A percentile compares a stretch with the other conserved stretches of the same genome.
Evolutionary conservation across 2,329 filamentous ascomycete species (phyloP).

Genomic region (Fusarium sp.): DNA sequence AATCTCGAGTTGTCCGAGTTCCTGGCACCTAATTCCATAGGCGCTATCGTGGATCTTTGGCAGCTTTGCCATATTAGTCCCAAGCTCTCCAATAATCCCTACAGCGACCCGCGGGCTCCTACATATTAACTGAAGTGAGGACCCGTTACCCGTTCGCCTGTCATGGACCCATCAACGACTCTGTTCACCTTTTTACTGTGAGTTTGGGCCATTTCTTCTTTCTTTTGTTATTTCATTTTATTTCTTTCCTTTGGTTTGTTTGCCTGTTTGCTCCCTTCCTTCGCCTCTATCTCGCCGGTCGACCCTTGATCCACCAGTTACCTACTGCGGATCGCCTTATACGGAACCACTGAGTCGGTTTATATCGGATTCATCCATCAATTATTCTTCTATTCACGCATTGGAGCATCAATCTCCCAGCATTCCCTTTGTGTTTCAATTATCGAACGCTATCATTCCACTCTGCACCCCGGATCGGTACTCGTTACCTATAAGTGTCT

Average conservation of each 20-base stretch:
- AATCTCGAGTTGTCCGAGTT: constrained; percentile 25
- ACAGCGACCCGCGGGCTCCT: constrained; percentile 33
- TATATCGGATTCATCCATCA: constrained; percentile 13
- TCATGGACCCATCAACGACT: constrained; percentile 73
- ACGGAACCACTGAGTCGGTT: constrained; percentile 29
- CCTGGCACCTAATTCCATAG: constrained; percentile 37
- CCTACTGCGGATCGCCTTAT: constrained; percentile 16
- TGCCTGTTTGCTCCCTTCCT: constrained; percentile 30
- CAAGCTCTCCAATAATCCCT: constrained; percentile 28
- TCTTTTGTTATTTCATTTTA: constrained; percentile 33
- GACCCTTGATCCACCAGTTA: constrained; percentile 28
- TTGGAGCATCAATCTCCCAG: constrained; percentile 36
- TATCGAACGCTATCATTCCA: constrained; percentile 45
- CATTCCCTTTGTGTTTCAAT: constrained; percentile 48
- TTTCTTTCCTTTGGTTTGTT: constrained; percentile 21
- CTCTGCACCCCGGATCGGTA: constrained; percentile 39
- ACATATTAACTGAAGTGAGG: constrained; percentile 46
- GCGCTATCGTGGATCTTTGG: constrained; percentile 45
- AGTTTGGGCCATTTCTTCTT: constrained; percentile 57
- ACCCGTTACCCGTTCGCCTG: constrained; percentile 31
- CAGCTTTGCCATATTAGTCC: constrained; percentile 35
- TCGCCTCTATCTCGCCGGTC: constrained; percentile 40
- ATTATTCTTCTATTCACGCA: constrained; percentile 25
- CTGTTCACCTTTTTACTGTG: constrained; percentile 78
- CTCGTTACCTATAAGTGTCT: constrained; percentile 43